Base-by-base conservation (phyloP, 2,329 filamentous ascomycete species). In the Alternaria brassicicola region DNA sequence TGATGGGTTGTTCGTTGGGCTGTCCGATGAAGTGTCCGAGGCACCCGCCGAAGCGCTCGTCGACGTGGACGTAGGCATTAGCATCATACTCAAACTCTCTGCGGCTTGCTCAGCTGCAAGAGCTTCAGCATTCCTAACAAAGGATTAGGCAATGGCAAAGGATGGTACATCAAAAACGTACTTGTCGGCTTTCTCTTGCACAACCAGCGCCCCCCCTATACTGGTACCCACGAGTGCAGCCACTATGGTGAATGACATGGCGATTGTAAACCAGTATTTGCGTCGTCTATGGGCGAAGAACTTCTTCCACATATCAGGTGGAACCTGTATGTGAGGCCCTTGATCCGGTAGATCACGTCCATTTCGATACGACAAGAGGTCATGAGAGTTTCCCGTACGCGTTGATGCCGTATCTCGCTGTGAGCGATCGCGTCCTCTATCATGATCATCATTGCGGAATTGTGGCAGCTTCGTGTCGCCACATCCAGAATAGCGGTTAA, bases 381-480 rank as follows among this genome's bases (percentile, higher is more conserved):
- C 53, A n/a, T 52, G 53, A 31, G 53, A 56, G 5, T 13, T 23
- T 3, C 47, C 23, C n/a, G 30, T 51, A 12, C 30, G 31, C 25
- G 25, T 38, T 2, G 39, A 52, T 23, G 30, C 15, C 7, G 43
- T 31, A 38, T 38, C 36, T 15, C 43, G 43, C 19, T 30, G 43
- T 21, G 12, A 21, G 30, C 28, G 43, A 23, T 9, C 28, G 2
- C 43, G 17, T 36, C 36, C 43, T 6, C 50, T 38, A 30, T 49
- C 30, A 4, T 9, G 17, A 10, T 35, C 21, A 15, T 43, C 30
- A 12, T 52, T 36, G 2, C 39, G 38, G 13, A 52, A 23, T 26
- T 56, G 53, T 36, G 53, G 53, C 6, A 56, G 47, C 39, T 56
- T 56, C 15, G 53, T 52, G 39, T 56, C 47, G 19, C 47, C 28